Conservation (phyloP, 495 filamentous ascomycete genomes). For the Tetracladium setigerum region DNA sequence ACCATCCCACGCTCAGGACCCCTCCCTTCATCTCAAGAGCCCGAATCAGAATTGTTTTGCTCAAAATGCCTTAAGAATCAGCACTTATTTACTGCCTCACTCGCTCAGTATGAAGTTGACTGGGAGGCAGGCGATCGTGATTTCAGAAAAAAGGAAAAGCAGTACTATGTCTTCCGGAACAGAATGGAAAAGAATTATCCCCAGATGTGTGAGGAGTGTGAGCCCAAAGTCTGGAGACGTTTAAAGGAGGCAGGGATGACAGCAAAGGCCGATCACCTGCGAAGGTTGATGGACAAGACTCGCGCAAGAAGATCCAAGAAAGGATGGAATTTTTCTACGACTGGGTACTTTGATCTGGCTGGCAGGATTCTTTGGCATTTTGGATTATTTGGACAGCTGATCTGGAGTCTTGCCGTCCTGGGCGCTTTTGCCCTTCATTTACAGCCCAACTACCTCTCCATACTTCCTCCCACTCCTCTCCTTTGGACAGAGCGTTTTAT, state of each 20-base stretch:
- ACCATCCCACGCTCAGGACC: conserved; percentile 25
- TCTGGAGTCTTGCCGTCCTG: conserved; percentile 41
- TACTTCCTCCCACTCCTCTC: background rate
- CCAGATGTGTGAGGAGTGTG: conserved; percentile 73
- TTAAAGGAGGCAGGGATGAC: conserved; percentile 64
- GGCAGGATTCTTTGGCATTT: conserved; percentile 44
- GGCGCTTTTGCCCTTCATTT: background rate
- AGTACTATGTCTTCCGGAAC: conserved; percentile 52
- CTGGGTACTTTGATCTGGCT: conserved; percentile 24
- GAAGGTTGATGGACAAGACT: conserved; percentile 63
- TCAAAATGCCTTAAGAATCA: conserved; percentile 75
- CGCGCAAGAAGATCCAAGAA: conserved; percentile 30
- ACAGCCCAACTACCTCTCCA: background rate
- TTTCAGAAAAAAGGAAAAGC: conserved; percentile 44
- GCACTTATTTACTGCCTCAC: conserved; percentile 54
- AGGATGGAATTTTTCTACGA: conserved; percentile 41
- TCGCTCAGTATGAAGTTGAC: conserved; percentile 56
- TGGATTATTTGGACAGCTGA: conserved; percentile 42
- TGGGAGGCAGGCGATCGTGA: conserved; percentile 44
- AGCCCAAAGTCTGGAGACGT: conserved; percentile 53
- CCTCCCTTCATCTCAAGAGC: conserved; percentile 16
- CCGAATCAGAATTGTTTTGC: conserved; percentile 59
- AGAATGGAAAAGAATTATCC: conserved; percentile 72
- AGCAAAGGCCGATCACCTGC: conserved; percentile 69
- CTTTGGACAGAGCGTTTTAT: background rate